phyloP scores from a whole-genome alignment of 106 monocot species.

The Xerophyta viscosa region DNA sequence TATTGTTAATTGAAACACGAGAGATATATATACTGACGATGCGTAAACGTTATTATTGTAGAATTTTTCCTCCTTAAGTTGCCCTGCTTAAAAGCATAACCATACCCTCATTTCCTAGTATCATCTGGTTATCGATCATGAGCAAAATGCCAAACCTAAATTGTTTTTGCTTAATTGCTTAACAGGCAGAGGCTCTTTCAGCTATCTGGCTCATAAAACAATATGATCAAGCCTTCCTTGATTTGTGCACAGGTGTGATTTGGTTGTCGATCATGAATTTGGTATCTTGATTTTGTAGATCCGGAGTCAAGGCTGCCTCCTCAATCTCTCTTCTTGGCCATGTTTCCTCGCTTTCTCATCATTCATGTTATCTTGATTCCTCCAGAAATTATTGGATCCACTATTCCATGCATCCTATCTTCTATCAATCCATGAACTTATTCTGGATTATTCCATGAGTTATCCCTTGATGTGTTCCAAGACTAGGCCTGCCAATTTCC shows the following conservation, averaged over 20 bases:
- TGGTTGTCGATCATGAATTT: conserved; percentile 10
- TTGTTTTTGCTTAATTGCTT: too few relatives aligned
- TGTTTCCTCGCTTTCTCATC: conserved; percentile 9
- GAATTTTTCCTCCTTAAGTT: too few relatives aligned
- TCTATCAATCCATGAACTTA: not conserved
- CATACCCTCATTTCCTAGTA: too few relatives aligned
- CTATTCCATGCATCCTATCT: conserved; percentile 4
- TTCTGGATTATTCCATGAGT: not conserved
- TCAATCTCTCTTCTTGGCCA: conserved; percentile 20
- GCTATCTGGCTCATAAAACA: too few relatives aligned
- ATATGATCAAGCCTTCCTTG: too few relatives aligned
- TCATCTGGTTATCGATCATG: too few relatives aligned
- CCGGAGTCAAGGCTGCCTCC: conserved; percentile 2
- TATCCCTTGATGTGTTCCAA: not conserved
- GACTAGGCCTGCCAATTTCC: not conserved
- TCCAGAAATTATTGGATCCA: conserved; percentile 12
- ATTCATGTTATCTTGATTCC: conserved; percentile 10
- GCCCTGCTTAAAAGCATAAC: too few relatives aligned
- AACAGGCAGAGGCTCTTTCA: too few relatives aligned
- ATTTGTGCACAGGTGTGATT: conserved; percentile 15
- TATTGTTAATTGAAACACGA: too few relatives aligned
- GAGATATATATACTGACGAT: too few relatives aligned
- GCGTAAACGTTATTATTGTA: too few relatives aligned
- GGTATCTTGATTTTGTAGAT: conserved; percentile 14
- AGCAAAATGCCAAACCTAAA: too few relatives aligned